These are phyloP conservation scores for Monilinia laxa DNA, from an alignment of 2,329 filamentous ascomycete species.

Conservation along the genomic window DNA sequence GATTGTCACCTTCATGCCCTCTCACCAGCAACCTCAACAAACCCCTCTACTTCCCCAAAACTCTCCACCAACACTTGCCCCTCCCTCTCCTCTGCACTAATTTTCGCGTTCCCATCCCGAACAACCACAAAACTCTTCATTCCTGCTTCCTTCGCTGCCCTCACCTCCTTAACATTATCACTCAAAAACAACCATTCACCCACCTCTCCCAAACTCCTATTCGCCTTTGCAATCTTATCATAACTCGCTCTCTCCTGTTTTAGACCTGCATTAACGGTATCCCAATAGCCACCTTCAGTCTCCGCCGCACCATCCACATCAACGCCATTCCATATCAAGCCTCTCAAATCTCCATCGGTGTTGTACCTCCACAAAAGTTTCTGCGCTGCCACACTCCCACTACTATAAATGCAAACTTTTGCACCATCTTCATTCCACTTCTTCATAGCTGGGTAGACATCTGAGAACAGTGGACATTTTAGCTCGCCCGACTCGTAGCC, in stretches of 20 bases:
- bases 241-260: constrained; percentile 71
- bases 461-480: constrained; percentile 70
- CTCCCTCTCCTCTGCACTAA: constrained; percentile 51
- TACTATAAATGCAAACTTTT: constrained; percentile 69
- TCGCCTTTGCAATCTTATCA: constrained; percentile 38
- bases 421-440: constrained; percentile 55
- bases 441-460: constrained; percentile 65
- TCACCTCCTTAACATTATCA: constrained; percentile 71
- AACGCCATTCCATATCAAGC: constrained; percentile 65
- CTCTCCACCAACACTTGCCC: constrained; percentile 34
- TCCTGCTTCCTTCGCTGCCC: constrained; percentile 60
- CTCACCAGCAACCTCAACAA: not conserved
- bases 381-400: constrained; percentile 76
- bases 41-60: constrained; percentile 32
- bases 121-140: constrained; percentile 62
- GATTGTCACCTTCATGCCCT: not conserved
- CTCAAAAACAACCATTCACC: constrained; percentile 73
- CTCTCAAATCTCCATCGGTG: constrained; percentile 58
- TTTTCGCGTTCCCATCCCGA: constrained; percentile 67
- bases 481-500: constrained; percentile 71
- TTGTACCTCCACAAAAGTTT: constrained; percentile 72
- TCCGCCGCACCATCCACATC: constrained; percentile 78
- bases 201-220: constrained; percentile 45
- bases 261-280: constrained; percentile 75
- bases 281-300: constrained; percentile 72